phyloP scores from a whole-genome alignment of 2,329 filamentous ascomycete genomes.

The Dryadomyces quercus-mongolicae region DNA sequence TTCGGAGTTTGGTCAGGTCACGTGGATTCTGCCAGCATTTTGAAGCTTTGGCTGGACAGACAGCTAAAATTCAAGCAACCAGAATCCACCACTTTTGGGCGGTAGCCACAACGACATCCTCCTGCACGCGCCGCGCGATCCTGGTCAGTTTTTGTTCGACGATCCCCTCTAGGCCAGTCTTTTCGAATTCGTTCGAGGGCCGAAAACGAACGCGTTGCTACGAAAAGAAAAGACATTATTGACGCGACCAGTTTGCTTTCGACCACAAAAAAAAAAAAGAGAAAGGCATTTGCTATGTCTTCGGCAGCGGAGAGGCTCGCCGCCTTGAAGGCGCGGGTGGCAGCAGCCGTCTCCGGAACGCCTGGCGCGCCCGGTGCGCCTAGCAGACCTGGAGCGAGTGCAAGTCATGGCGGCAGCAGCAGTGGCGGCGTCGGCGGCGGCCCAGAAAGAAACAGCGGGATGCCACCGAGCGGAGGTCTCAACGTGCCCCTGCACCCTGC shows the following conservation, averaged over 20 bases:
- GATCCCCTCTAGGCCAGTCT: too few species aligned
- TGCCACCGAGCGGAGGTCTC: slow-evolving; percentile 41
- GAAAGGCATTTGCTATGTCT: not conserved
- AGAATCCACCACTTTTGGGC: not conserved
- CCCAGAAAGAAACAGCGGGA: slow-evolving; percentile 6
- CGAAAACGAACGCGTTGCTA: too few species aligned
- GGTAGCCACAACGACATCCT: not conserved
- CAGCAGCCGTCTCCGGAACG: slow-evolving; percentile 47
- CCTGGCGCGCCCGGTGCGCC: not conserved
- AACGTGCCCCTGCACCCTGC: slow-evolving; percentile 70
- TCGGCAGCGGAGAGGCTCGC: slow-evolving; percentile 53
- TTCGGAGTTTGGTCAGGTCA: not conserved
- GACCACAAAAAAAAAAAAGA: too few species aligned
- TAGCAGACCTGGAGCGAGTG: not conserved
- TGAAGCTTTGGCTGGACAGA: not conserved
- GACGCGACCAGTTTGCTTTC: too few species aligned
- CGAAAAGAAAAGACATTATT: not conserved
- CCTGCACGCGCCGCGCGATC: too few species aligned
- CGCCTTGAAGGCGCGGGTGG: slow-evolving; percentile 67
- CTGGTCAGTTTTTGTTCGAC: too few species aligned
- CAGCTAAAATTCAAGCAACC: not conserved
- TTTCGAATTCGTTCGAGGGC: too few species aligned
- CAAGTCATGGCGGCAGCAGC: slow-evolving; percentile 21
- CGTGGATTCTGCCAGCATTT: not conserved
- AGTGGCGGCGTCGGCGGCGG: slow-evolving; percentile 31